Conservation (phyloP, 768 basidiomycete genomes). For the Galerina marginata region DNA sequence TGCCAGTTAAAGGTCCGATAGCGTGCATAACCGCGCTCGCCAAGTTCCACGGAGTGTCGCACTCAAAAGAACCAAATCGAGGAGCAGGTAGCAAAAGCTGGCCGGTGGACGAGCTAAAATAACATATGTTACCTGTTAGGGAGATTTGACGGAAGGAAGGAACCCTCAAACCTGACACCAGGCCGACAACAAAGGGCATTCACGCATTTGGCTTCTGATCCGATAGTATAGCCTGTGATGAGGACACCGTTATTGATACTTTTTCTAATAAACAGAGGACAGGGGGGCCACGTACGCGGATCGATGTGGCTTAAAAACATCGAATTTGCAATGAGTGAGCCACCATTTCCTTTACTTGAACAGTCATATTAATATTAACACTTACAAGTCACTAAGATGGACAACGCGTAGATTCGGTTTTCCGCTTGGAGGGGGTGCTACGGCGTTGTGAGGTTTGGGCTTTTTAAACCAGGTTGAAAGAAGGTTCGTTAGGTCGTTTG, state of each 20-base stretch:
- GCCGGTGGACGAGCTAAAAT: background rate
- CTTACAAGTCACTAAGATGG: constrained; percentile 4
- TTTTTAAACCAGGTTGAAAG: constrained; percentile 2
- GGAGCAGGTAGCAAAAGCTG: background rate
- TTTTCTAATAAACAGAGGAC: too few relatives aligned
- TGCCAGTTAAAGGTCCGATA: background rate
- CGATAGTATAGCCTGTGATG: background rate
- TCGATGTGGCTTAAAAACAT: background rate
- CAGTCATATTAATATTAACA: background rate
- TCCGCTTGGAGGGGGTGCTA: background rate
- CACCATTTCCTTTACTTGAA: background rate
- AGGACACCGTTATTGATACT: too few relatives aligned
- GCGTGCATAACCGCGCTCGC: constrained; percentile 4
- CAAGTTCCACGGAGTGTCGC: constrained; percentile 1
- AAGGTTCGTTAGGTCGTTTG: background rate
- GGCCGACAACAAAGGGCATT: constrained; percentile 1
- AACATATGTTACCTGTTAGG: too few relatives aligned
- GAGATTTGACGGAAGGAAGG: background rate
- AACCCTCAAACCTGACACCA: background rate
- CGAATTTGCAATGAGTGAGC: background rate
- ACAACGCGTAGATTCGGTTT: background rate
- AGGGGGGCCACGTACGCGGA: background rate
- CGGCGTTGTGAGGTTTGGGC: background rate
- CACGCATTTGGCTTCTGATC: background rate
- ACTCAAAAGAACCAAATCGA: constrained; percentile 1